A percentile compares a stretch with the other conserved stretches of the same genome.
Evolutionary conservation across 2,329 filamentous ascomycete species (phyloP).

Genomic region (Colletotrichum falcatum): DNA sequence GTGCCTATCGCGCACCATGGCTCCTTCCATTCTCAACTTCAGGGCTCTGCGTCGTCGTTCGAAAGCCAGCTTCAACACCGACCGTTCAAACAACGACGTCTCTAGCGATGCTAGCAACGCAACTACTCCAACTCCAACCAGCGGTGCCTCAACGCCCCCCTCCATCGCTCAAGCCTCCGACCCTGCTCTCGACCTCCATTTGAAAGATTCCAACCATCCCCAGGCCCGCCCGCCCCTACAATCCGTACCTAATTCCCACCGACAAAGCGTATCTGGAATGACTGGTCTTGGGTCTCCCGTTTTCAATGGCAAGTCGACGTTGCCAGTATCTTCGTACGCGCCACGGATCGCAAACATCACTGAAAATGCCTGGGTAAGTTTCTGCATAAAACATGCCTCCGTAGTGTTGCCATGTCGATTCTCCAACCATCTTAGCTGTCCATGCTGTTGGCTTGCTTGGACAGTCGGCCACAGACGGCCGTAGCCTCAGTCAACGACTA

Average conservation of each 20-base stretch:
- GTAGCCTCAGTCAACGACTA: constrained; percentile 12
- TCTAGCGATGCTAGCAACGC: constrained; percentile 72
- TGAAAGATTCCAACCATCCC: constrained; percentile 57
- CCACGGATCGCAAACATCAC: constrained; percentile 83
- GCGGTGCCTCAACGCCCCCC: constrained; percentile 80
- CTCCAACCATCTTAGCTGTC: not conserved
- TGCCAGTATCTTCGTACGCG: constrained; percentile 81
- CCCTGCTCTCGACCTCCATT: constrained; percentile 72
- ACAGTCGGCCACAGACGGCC: constrained; percentile 17
- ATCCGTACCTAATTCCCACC: constrained; percentile 59
- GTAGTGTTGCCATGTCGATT: constrained; percentile 2
- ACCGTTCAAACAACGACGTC: constrained; percentile 65
- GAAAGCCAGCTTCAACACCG: constrained; percentile 77
- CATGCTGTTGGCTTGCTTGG: not conserved
- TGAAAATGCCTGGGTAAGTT: constrained; percentile 85
- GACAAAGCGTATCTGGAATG: constrained; percentile 75
- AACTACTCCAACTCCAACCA: constrained; percentile 72
- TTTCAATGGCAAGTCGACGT: constrained; percentile 64
- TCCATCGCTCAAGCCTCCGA: constrained; percentile 76
- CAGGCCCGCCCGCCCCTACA: constrained; percentile 53
- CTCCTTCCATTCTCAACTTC: constrained; percentile 73
- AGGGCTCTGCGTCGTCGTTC: constrained; percentile 83
- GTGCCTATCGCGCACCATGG: constrained; percentile 55
- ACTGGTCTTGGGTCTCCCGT: constrained; percentile 69
- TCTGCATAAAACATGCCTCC: not conserved